phyloP scores from a whole-genome alignment of 2,329 filamentous ascomycete genomes.

The Exophiala oligosperma region DNA sequence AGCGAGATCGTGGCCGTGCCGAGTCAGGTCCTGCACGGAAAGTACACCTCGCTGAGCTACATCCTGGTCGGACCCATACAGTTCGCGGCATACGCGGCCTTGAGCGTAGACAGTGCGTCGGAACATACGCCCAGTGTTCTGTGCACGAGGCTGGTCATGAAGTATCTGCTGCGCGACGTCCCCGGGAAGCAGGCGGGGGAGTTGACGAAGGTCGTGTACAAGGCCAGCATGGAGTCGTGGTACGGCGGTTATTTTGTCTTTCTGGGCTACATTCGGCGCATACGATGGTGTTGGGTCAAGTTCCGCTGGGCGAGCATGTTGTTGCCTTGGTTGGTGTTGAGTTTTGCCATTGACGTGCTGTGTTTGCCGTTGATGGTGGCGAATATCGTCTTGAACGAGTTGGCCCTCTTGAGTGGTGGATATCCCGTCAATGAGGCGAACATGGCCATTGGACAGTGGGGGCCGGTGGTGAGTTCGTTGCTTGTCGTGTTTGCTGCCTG shows the following conservation, averaged over 20 bases:
- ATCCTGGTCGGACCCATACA: constrained; percentile 28
- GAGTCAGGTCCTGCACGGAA: constrained; percentile 19
- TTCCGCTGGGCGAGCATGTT: constrained; percentile 13
- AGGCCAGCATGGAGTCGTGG: constrained; percentile 27
- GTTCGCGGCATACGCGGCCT: constrained; percentile 29
- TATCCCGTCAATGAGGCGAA: constrained; percentile 29
- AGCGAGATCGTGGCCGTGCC: constrained; percentile 29
- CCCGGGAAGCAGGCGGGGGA: constrained; percentile 5
- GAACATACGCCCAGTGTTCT: constrained; percentile 26
- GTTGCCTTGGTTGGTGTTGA: constrained; percentile 29
- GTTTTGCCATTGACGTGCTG: constrained; percentile 29
- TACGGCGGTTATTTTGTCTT: constrained; percentile 32
- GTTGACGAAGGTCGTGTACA: constrained; percentile 29
- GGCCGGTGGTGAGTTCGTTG: constrained; percentile 25
- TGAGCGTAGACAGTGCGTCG: constrained; percentile 21
- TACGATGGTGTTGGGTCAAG: constrained; percentile 13
- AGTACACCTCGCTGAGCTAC: constrained; percentile 22
- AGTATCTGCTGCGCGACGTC: constrained; percentile 22
- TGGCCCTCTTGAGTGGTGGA: constrained; percentile 25
- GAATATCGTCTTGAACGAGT: constrained; percentile 32
- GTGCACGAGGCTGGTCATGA: constrained; percentile 27
- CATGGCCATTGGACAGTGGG: constrained; percentile 32
- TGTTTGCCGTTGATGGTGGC: constrained; percentile 29
- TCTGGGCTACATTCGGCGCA: constrained; percentile 25
- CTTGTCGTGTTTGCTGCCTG: constrained; percentile 31